phyloP scores from a whole-genome alignment of 2,329 filamentous ascomycete species.

The Talaromyces sp. region DNA sequence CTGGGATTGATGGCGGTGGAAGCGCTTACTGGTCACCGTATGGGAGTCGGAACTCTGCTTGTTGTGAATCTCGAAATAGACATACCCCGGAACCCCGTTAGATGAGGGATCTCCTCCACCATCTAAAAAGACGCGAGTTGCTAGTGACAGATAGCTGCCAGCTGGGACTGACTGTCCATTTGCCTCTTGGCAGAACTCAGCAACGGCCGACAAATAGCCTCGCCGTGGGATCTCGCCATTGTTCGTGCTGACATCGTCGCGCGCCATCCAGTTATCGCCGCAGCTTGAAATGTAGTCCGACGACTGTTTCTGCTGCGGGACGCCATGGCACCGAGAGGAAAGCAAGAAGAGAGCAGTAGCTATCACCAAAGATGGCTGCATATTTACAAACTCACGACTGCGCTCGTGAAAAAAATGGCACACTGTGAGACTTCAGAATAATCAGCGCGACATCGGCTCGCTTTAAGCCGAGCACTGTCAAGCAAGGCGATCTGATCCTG shows the following conservation, averaged over 20 bases:
- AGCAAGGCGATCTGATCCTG: neutral
- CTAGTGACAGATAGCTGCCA: neutral
- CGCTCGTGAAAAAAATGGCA: neutral
- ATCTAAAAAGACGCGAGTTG: neutral
- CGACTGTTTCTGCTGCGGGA: neutral
- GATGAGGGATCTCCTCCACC: neutral
- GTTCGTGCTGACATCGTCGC: constrained; percentile 5
- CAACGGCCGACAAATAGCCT: neutral
- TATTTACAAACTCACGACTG: neutral
- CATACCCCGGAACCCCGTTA: neutral
- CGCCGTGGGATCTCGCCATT: neutral
- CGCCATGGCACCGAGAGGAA: neutral
- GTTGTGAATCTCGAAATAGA: neutral
- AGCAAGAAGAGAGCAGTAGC: neutral
- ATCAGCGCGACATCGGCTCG: neutral
- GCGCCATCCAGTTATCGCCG: constrained; percentile 3
- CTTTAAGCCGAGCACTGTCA: neutral
- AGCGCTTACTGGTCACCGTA: neutral
- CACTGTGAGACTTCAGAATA: neutral
- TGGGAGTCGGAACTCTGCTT: neutral
- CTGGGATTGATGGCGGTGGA: neutral
- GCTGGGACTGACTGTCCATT: neutral
- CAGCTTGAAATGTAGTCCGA: constrained; percentile 5
- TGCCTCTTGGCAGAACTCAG: neutral
- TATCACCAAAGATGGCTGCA: neutral